Evolutionary conservation across 2,329 filamentous ascomycete genomes (phyloP).

Genomic region (Diplodia scrobiculata): DNA sequence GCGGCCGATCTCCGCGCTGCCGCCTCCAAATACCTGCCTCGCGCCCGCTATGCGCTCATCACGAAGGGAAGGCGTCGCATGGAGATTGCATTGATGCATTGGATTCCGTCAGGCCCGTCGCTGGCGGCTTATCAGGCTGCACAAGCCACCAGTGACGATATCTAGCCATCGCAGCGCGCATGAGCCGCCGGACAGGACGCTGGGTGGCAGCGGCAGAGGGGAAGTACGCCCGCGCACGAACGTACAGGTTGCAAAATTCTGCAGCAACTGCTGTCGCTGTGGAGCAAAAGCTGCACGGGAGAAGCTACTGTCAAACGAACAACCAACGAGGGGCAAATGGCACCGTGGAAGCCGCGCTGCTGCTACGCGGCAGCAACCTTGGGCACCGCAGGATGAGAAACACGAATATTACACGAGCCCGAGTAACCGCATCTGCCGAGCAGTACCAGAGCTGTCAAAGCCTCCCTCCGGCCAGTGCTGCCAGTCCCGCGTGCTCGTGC

Average conservation of each 20-base stretch:
- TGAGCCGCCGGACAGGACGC: background rate
- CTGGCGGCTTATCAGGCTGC: background rate
- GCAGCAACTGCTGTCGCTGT: background rate
- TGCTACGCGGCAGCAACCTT: background rate
- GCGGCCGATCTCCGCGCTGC: background rate
- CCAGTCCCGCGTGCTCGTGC: background rate
- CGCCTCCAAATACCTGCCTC: background rate
- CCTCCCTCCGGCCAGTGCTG: background rate
- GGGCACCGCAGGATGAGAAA: background rate
- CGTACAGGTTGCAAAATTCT: background rate
- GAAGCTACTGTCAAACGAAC: slow-evolving; percentile 1
- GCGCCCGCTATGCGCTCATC: background rate
- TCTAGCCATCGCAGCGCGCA: background rate
- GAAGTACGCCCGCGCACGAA: background rate
- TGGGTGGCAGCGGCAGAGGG: slow-evolving; percentile 8
- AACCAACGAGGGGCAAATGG: background rate
- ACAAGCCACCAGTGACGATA: background rate
- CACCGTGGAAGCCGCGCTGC: background rate
- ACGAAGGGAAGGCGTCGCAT: background rate
- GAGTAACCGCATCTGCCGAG: background rate
- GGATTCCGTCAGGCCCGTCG: background rate
- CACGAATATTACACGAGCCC: background rate
- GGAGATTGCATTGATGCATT: background rate
- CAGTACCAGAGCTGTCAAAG: background rate
- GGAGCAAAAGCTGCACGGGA: slow-evolving; percentile 3